Conservation (phyloP, 352 stramenopile species). For the Blastocystis sp. region DNA sequence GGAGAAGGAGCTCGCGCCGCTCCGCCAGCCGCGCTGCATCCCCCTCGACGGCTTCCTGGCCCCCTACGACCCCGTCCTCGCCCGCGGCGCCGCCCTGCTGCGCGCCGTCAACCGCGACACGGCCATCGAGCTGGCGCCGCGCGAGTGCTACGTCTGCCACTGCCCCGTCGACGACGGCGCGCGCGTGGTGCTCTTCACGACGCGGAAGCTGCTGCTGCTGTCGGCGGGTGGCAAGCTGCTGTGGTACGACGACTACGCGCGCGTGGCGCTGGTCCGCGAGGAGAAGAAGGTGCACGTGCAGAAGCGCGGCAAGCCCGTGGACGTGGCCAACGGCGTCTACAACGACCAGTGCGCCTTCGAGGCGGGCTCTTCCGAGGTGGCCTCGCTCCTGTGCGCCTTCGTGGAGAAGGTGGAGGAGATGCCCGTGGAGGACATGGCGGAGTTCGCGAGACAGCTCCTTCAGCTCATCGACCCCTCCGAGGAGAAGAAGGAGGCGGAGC, state of each 20-base stretch:
- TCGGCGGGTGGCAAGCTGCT: conserved; percentile 23
- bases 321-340: not conserved
- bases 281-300: conserved; percentile 45
- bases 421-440: conserved; percentile 9
- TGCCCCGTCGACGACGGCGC: conserved; percentile 22
- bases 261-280: conserved; percentile 4
- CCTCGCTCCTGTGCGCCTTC: not conserved
- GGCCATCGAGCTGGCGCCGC: conserved; percentile 26
- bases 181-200: conserved; percentile 42
- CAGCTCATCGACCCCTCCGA: not conserved
- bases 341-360: not conserved
- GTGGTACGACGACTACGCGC: not conserved
- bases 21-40: conserved; percentile 65
- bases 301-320: not conserved
- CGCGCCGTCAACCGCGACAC: conserved; percentile 26
- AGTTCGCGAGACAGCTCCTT: not conserved
- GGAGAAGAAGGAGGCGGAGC: not conserved
- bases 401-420: conserved; percentile 10
- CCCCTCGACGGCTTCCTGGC: conserved; percentile 55
- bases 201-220: conserved; percentile 28
- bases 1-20: conserved; percentile 46
- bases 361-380: not conserved
- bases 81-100: conserved; percentile 14
- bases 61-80: conserved; percentile 26
- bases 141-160: conserved; percentile 64